Percentiles rank a stretch among this genome's conserved stretches.
Evolutionary conservation across 2,329 filamentous ascomycete genomes (phyloP).

Genomic region (Fusarium verrucosum): DNA sequence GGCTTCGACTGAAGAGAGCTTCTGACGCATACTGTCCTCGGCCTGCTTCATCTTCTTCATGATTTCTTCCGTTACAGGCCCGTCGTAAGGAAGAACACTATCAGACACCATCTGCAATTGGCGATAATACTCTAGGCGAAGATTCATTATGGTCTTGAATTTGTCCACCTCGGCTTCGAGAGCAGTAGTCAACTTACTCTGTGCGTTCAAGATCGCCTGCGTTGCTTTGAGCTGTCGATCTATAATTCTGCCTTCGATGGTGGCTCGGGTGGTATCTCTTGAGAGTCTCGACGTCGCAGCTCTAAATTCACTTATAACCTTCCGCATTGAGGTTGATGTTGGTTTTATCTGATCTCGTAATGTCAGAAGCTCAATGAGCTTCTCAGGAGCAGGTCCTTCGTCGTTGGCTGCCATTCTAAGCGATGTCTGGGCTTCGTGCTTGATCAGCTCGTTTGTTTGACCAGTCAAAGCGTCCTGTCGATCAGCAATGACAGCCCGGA

Average conservation of each 20-base stretch:
- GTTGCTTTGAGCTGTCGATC: conserved; percentile 69
- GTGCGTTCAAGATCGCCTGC: conserved; percentile 62
- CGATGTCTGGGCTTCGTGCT: conserved; percentile 74
- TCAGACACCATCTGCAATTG: conserved; percentile 94
- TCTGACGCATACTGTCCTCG: conserved; percentile 59
- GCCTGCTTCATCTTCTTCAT: conserved; percentile 49
- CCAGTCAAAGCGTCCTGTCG: conserved; percentile 81
- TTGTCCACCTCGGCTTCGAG: conserved; percentile 77
- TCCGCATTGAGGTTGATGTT: conserved; percentile 72
- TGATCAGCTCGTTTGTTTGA: conserved; percentile 76
- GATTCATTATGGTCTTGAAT: conserved; percentile 83
- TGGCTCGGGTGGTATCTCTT: conserved; percentile 61
- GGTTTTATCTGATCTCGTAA: conserved; percentile 61
- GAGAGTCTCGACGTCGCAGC: conserved; percentile 66
- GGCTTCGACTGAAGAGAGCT: conserved; percentile 70
- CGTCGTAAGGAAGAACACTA: conserved; percentile 79
- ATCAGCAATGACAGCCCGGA: conserved; percentile 81
- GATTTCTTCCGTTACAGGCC: conserved; percentile 62
- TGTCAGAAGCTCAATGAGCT: conserved; percentile 61
- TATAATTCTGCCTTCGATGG: conserved; percentile 73
- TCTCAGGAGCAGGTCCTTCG: conserved; percentile 76
- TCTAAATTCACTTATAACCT: conserved; percentile 74
- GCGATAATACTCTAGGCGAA: conserved; percentile 86
- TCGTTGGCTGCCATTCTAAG: conserved; percentile 67
- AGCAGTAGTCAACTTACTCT: conserved; percentile 58